These are phyloP conservation scores for Suillus cothurnatus DNA, from an alignment of 768 basidiomycete species.

Conservation along the genomic window DNA sequence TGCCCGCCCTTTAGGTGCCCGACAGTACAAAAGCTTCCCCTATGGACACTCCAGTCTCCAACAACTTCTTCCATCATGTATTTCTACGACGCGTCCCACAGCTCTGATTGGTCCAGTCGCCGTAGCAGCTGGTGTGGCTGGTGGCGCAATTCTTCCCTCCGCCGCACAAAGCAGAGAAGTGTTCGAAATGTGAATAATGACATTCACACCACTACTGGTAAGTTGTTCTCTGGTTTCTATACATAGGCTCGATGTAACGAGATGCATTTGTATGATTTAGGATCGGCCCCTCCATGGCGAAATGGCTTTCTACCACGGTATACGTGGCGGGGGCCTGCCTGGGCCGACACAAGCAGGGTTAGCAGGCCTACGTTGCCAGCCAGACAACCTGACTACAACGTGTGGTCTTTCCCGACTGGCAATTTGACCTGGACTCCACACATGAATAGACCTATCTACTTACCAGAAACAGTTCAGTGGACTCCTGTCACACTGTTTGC, in stretches of 20 bases:
- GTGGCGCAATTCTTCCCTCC: background rate
- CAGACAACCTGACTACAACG: conserved; percentile 21
- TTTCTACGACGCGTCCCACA: background rate
- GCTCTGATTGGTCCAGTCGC: background rate
- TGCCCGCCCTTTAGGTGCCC: background rate
- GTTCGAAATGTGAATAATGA: conserved; percentile 21
- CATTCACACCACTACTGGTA: conserved; percentile 22
- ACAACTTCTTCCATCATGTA: background rate
- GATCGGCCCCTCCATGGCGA: conserved; percentile 1
- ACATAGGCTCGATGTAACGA: background rate
- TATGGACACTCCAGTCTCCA: background rate
- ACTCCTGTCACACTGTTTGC: conserved; percentile 31
- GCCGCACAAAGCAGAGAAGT: background rate
- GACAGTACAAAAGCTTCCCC: background rate
- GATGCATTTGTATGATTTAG: conserved; percentile 11
- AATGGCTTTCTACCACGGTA: background rate
- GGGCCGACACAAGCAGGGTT: background rate
- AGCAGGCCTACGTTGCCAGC: conserved; percentile 14
- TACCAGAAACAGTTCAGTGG: conserved; percentile 19
- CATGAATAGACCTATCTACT: conserved; percentile 17
- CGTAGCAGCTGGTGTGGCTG: background rate
- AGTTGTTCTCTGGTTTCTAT: background rate
- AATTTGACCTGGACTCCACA: conserved; percentile 30
- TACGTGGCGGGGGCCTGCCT: conserved; percentile 1
- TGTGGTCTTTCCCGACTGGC: conserved; percentile 29